Evolutionary conservation across 768 basidiomycete genomes (phyloP).

Genomic region (Mycena epipterygia): DNA sequence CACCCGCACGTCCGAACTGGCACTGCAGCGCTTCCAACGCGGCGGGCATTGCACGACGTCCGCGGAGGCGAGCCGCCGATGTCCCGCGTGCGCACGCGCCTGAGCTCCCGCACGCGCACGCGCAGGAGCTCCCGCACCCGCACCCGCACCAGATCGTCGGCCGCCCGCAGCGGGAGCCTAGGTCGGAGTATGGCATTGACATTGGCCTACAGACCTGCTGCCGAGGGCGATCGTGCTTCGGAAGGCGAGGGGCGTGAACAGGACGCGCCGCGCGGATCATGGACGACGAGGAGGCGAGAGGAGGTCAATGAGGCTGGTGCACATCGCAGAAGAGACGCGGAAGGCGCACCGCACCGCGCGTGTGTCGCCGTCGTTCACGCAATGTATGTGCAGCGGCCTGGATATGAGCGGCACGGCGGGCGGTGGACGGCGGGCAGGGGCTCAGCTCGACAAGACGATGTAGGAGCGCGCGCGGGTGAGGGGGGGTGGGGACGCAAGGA

Average conservation of each 20-base stretch:
- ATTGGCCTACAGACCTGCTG: too few relatives aligned
- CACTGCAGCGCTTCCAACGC: not conserved
- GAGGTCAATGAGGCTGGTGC: too few relatives aligned
- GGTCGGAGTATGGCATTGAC: too few relatives aligned
- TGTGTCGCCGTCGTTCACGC: conserved; percentile 1
- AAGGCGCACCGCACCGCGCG: not conserved
- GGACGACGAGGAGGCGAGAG: too few relatives aligned
- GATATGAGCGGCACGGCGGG: not conserved
- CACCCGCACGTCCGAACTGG: not conserved
- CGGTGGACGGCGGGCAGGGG: not conserved
- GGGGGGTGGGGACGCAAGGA: not conserved
- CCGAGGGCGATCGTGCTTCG: too few relatives aligned
- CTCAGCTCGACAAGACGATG: too few relatives aligned
- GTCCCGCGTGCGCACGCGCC: not conserved
- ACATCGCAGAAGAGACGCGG: not conserved
- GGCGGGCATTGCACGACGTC: not conserved
- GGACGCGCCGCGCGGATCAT: too few relatives aligned
- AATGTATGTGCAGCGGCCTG: conserved; percentile 5
- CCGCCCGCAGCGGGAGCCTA: too few relatives aligned
- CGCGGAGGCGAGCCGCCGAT: not conserved
- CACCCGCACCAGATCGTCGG: too few relatives aligned
- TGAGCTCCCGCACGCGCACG: not conserved
- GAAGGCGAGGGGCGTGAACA: too few relatives aligned
- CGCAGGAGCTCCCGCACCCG: too few relatives aligned
- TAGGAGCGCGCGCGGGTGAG: not conserved